phyloP scores from a whole-genome alignment of 805 yeast genomes.

The Torulaspora indica region DNA sequence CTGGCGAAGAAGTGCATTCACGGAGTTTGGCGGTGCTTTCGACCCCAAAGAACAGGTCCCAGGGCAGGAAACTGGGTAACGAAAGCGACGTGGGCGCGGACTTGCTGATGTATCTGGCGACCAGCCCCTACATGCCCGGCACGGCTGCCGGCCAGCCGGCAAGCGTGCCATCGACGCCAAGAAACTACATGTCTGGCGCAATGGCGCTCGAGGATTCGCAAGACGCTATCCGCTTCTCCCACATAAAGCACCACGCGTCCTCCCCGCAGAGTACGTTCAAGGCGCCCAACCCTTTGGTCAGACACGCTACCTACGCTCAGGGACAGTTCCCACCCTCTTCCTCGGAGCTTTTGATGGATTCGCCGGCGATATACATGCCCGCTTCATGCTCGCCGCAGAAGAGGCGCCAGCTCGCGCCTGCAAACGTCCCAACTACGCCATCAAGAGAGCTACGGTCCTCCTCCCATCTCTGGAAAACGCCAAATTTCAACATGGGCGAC shows the following conservation, averaged over 20 bases:
- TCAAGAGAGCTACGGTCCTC: constrained; percentile 25
- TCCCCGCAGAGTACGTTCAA: constrained; percentile 34
- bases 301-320: constrained; percentile 3
- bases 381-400: constrained; percentile 19
- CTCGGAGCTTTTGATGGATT: constrained; percentile 26
- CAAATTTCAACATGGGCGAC: constrained; percentile 37
- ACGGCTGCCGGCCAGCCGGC: not conserved
- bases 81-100: constrained; percentile 36
- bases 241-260: constrained; percentile 28
- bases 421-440: constrained; percentile 29
- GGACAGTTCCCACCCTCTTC: constrained; percentile 4
- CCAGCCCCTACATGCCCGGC: constrained; percentile 31
- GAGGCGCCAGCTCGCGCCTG: constrained; percentile 10
- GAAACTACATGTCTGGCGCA: constrained; percentile 8
- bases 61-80: constrained; percentile 8
- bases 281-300: constrained; percentile 16
- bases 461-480: constrained; percentile 26
- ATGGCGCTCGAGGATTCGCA: constrained; percentile 13
- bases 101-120: constrained; percentile 35
- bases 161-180: constrained; percentile 30
- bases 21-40: not conserved
- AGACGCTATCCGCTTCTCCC: constrained; percentile 28
- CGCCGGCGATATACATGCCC: constrained; percentile 25
- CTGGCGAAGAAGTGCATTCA: not conserved
- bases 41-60: constrained; percentile 15